These are phyloP conservation scores for Debaryomyces maramus DNA, from an alignment of 805 yeast genomes.

Conservation along the genomic window DNA sequence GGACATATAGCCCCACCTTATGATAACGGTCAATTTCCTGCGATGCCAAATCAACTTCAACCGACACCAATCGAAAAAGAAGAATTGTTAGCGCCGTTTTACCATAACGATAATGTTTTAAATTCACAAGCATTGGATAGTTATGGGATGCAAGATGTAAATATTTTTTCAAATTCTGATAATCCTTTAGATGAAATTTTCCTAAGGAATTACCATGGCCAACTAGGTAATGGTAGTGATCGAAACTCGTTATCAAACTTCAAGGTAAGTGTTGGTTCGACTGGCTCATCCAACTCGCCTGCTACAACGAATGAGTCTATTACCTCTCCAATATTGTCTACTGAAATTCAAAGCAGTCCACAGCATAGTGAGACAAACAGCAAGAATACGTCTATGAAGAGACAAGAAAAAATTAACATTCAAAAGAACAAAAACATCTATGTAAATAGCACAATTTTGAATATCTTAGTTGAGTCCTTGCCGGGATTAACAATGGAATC, in stretches of 20 bases:
- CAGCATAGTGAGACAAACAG: background rate
- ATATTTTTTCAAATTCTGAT: constrained; percentile 34
- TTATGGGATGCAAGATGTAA: constrained; percentile 34
- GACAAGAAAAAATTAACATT: constrained; percentile 17
- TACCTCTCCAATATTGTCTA: background rate
- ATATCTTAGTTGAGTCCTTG: constrained; percentile 32
- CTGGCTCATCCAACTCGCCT: constrained; percentile 31
- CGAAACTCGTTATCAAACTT: constrained; percentile 3
- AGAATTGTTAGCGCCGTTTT: background rate
- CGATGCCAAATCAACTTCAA: constrained; percentile 3
- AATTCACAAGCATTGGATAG: constrained; percentile 8
- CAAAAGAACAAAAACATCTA: constrained; percentile 35
- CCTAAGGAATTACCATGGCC: constrained; percentile 13
- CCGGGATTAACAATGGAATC: constrained; percentile 23
- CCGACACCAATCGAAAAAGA: constrained; percentile 3
- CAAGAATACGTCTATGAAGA: background rate
- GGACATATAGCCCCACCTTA: constrained; percentile 11
- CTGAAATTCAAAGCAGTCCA: background rate
- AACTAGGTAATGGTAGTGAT: background rate
- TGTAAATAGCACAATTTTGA: constrained; percentile 37
- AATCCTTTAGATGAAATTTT: constrained; percentile 43
- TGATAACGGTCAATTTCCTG: constrained; percentile 12
- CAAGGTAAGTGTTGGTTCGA: constrained; percentile 19
- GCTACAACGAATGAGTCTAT: background rate
- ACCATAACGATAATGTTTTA: background rate